Base-by-base conservation (phyloP, 805 yeast genomes). In the Candida michaelii region DNA sequence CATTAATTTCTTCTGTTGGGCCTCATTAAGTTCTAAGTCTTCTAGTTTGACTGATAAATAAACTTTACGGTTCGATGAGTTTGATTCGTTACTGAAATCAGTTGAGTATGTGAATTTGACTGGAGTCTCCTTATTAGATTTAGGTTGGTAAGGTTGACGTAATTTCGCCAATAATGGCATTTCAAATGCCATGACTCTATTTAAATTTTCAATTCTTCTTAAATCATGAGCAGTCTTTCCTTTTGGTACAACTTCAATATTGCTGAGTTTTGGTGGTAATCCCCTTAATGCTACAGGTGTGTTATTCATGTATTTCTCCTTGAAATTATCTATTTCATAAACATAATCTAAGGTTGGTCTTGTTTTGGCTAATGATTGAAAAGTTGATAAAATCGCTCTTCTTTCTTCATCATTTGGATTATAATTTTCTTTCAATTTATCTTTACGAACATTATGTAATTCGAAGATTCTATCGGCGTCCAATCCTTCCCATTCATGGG, bases 141-240 rank as follows among this genome's bases (percentile, higher is more conserved):
- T 70, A 15, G 83, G 83, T 25, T 56, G 60, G 67, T 86, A 90
- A 46, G 73, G 74, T 62, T 84, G 80, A 52, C 91, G 83, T 59
- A 74, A 85, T 61, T 88, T 81, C 31, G 83, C 81, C 49, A 93
- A 73, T 43, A 80, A 76, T 5, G 99, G 99, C 73, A 91, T 76
- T 60, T 91, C 98, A 65, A 84, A 91, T 0, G 97, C 97, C 9
- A 95, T 88, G 33, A 88, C 73, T 54, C 97, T 77, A 56, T 83
- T 83, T 55, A 83, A 80, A 49, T 85, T 79, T 52, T 95, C 81
- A 52, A 79, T 81, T 50, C 79, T 83, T 57, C 97, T 77, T 54
- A 81, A 86, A 39, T 66, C 59, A 46, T 67, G 71, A 2, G 69
- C 66, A 11, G 62, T 60, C n/a, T 51, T 48, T 14, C 74, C 74